A percentile compares a stretch with the other conserved stretches of the same genome.
Conservation (phyloP, 1,284 basidiomycete species). For the Melampsora americana region DNA sequence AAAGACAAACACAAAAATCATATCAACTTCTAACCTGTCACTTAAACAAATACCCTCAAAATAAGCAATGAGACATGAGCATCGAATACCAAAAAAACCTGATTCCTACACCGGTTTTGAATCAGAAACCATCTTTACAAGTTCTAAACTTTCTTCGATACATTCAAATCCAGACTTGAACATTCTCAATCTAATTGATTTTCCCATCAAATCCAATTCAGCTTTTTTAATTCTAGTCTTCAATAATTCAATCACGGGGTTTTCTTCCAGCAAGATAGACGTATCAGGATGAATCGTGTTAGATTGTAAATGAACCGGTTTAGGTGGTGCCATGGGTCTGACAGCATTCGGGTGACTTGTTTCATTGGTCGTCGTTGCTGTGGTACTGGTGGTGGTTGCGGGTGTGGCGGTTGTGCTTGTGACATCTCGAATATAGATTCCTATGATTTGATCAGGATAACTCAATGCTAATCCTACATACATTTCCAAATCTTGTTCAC, state of each 20-base stretch:
- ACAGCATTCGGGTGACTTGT: not conserved
- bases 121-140: too few relatives aligned
- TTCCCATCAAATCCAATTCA: not conserved
- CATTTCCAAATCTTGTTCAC: conserved; percentile 52
- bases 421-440: conserved; percentile 52
- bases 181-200: too few relatives aligned
- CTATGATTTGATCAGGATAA: conserved; percentile 49
- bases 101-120: too few relatives aligned
- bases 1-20: too few relatives aligned
- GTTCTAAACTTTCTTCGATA: too few relatives aligned
- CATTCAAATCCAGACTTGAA: too few relatives aligned
- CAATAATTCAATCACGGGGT: conserved; percentile 6
- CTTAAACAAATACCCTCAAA: too few relatives aligned
- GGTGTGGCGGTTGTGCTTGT: conserved; percentile 27
- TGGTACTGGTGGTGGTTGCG: not conserved
- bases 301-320: conserved; percentile 2
- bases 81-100: too few relatives aligned
- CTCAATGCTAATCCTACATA: conserved; percentile 50
- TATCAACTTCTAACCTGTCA: too few relatives aligned
- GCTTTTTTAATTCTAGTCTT: conserved; percentile 20
- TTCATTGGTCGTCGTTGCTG: not conserved
- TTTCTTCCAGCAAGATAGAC: not conserved
- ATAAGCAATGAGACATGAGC: too few relatives aligned
- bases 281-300: not conserved
- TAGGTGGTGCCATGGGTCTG: not conserved